These are phyloP conservation scores for Pezicula rhizophila DNA, from an alignment of 2,329 filamentous ascomycete species.

Conservation along the genomic window DNA sequence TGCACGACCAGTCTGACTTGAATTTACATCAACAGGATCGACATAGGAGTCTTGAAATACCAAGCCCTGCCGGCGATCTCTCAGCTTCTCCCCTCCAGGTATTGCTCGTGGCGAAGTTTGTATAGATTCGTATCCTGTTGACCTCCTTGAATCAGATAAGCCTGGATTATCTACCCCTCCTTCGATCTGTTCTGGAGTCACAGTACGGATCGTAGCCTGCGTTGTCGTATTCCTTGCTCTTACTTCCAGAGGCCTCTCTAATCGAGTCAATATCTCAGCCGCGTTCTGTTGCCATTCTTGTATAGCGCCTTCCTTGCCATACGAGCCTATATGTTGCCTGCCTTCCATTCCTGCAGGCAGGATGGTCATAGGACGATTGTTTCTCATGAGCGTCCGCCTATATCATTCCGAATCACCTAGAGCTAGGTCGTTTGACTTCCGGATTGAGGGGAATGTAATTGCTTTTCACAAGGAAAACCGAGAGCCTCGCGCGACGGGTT, in stretches of 20 bases:
- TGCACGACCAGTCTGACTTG: constrained; percentile 18
- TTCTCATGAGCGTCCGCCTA: constrained; percentile 19
- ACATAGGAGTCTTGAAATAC: constrained; percentile 54
- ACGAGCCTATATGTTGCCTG: constrained; percentile 30
- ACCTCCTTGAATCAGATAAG: constrained; percentile 13
- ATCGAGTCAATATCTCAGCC: constrained; percentile 18
- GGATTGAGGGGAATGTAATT: neutral
- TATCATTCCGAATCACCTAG: constrained; percentile 8
- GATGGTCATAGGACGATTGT: constrained; percentile 31
- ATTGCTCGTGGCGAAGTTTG: constrained; percentile 44
- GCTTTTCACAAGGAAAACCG: neutral
- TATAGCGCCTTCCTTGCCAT: constrained; percentile 23
- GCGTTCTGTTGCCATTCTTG: constrained; percentile 24
- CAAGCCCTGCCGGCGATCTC: constrained; percentile 46
- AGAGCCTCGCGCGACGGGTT: neutral
- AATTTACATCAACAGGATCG: constrained; percentile 16
- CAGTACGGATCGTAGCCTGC: constrained; percentile 51
- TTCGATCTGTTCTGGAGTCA: constrained; percentile 54
- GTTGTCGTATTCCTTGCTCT: constrained; percentile 24
- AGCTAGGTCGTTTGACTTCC: neutral
- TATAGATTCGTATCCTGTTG: constrained; percentile 26
- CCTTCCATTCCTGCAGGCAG: constrained; percentile 41
- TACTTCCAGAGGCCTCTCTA: constrained; percentile 21
- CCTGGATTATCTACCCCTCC: constrained; percentile 17
- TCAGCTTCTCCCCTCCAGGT: constrained; percentile 34